phyloP scores from a whole-genome alignment of 352 stramenopile species.

The Stramenopiles sp. region DNA sequence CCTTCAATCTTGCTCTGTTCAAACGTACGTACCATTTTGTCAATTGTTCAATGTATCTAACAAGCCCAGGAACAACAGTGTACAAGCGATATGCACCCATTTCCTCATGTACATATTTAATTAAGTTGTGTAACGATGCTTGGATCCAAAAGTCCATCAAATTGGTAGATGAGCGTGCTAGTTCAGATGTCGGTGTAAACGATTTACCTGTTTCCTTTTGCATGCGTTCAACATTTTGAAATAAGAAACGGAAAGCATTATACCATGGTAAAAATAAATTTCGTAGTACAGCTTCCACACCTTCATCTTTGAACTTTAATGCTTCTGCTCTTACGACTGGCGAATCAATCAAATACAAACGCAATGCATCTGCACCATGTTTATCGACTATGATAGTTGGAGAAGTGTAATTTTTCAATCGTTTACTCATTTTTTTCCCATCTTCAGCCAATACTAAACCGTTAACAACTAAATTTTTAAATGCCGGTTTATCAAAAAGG shows the following conservation, averaged over 20 bases:
- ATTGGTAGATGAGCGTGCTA: conserved; percentile 71
- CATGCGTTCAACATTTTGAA: conserved; percentile 80
- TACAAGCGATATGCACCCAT: conserved; percentile 97
- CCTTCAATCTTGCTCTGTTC: conserved; percentile 93
- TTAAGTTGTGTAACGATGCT: conserved; percentile 82
- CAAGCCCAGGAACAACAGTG: conserved; percentile 90
- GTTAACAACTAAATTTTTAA: conserved; percentile 99
- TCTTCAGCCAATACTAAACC: conserved; percentile 93
- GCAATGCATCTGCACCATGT: conserved; percentile 91
- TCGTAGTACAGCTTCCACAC: conserved; percentile 88
- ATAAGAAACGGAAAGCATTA: conserved; percentile 97
- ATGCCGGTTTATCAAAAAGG: conserved; percentile 95
- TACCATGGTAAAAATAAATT: conserved; percentile 97
- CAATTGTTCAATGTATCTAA: conserved; percentile 92
- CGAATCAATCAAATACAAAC: conserved; percentile 99
- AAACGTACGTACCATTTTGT: conserved; percentile 99
- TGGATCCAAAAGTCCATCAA: conserved; percentile 98
- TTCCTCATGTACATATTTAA: conserved; percentile 85
- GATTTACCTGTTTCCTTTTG: conserved; percentile 47
- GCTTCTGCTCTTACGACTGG: conserved; percentile 95
- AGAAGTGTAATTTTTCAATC: conserved; percentile 96
- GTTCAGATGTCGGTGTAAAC: conserved; percentile 69
- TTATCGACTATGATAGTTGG: conserved; percentile 74
- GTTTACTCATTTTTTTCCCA: conserved; percentile 99
- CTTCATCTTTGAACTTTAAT: conserved; percentile 83